Evolutionary conservation across 352 stramenopile genomes (phyloP).

Genomic region (Phytophthora melonis): DNA sequence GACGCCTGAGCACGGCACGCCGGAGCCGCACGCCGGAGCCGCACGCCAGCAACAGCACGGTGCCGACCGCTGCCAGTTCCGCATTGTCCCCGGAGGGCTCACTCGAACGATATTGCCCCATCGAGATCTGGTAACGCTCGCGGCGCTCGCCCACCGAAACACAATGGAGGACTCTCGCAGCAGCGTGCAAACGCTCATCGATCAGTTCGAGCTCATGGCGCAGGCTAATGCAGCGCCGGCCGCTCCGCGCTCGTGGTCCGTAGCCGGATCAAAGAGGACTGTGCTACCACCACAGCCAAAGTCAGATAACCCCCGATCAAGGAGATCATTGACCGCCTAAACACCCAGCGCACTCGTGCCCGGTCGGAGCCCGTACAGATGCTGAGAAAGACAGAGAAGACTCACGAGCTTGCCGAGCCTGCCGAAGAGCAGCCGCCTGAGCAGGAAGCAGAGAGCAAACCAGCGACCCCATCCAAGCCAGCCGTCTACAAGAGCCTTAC

Average conservation of each 20-base stretch:
- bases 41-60: slow-evolving; percentile 1
- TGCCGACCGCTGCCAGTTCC: slow-evolving; percentile 28
- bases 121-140: background rate
- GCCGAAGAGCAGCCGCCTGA: background rate
- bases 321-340: slow-evolving; percentile 27
- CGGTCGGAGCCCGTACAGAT: slow-evolving; percentile 21
- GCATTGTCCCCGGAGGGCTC: slow-evolving; percentile 20
- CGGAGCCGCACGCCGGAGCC: background rate
- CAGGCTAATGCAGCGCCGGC: slow-evolving; percentile 13
- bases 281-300: slow-evolving; percentile 17
- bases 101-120: slow-evolving; percentile 24
- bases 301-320: slow-evolving; percentile 23
- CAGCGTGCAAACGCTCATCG: slow-evolving; percentile 45
- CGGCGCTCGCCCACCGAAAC: background rate
- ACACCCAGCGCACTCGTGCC: slow-evolving; percentile 7
- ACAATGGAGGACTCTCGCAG: slow-evolving; percentile 23
- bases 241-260: slow-evolving; percentile 11
- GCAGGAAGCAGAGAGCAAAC: slow-evolving; percentile 2
- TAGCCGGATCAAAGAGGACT: slow-evolving; percentile 8
- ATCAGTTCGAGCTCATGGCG: slow-evolving; percentile 47
- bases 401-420: background rate
- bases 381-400: background rate
- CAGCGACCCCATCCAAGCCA: slow-evolving; percentile 5
- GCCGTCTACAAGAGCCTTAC: slow-evolving; percentile 25
- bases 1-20: slow-evolving; percentile 4